A percentile compares a stretch with the other conserved stretches of the same genome.
Evolutionary conservation across 2,329 filamentous ascomycete species (phyloP).

Genomic region (Fusarium papillatum): DNA sequence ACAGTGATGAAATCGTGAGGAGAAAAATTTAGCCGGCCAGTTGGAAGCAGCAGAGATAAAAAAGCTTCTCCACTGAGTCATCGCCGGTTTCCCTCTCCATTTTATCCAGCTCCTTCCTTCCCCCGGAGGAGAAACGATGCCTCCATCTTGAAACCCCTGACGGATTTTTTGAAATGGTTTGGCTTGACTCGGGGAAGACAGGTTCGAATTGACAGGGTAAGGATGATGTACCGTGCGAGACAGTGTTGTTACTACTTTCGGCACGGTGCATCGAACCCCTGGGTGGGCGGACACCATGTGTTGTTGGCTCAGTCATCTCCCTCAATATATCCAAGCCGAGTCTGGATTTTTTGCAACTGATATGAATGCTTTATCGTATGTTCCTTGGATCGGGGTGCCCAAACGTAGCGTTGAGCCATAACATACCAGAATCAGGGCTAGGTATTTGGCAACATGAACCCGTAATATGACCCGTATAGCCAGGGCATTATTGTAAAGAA

Average conservation of each 20-base stretch:
- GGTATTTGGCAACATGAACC: no score
- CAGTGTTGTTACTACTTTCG: background rate
- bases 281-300: background rate
- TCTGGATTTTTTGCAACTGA: background rate
- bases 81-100: background rate
- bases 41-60: constrained; percentile 20
- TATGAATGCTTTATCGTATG: background rate
- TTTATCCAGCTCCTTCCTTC: background rate
- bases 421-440: background rate
- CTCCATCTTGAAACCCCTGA: constrained; percentile 1
- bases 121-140: background rate
- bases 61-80: constrained; percentile 41
- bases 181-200: background rate
- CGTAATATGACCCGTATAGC: no score
- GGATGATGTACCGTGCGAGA: background rate
- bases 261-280: background rate
- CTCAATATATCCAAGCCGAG: background rate
- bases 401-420: background rate
- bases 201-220: background rate
- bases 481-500: no score
- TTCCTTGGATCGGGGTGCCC: background rate
- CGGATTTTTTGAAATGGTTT: background rate
- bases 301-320: background rate
- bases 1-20: constrained; percentile 35
- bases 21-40: constrained; percentile 40